A percentile compares a stretch with the other conserved stretches of the same genome.
phyloP scores from a whole-genome alignment of 2,329 filamentous ascomycete genomes.

The Aotearoamyces nothofagi region DNA sequence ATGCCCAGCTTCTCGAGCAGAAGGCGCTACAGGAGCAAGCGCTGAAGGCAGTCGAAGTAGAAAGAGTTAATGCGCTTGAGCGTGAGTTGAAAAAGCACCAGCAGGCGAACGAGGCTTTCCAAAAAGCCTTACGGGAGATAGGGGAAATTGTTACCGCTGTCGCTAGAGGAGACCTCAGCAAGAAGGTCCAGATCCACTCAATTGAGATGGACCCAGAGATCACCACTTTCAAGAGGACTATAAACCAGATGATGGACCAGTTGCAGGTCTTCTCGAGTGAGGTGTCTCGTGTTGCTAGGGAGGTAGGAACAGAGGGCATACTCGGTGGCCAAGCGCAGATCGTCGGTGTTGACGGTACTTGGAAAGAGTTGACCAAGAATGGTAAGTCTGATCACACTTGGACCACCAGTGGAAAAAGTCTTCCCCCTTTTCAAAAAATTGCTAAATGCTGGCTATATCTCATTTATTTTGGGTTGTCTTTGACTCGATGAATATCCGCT shows the following conservation, averaged over 20 bases:
- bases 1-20: conserved; percentile 72
- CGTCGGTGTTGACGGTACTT: conserved; percentile 86
- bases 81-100: conserved; percentile 93
- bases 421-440: too few relatives aligned
- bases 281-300: conserved; percentile 84
- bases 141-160: conserved; percentile 96
- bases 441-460: background rate
- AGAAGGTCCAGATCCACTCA: conserved; percentile 90
- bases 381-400: conserved; percentile 31
- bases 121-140: conserved; percentile 91
- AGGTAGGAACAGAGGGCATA: conserved; percentile 91
- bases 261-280: conserved; percentile 93
- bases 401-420: conserved; percentile 5
- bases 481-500: conserved; percentile 1
- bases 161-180: conserved; percentile 86
- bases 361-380: conserved; percentile 91
- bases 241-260: conserved; percentile 99
- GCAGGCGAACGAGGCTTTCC: conserved; percentile 96
- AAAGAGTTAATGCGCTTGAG: conserved; percentile 79
- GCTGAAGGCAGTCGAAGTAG: conserved; percentile 67
- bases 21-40: conserved; percentile 73
- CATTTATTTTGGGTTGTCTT: background rate
- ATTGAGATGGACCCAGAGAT: conserved; percentile 98
- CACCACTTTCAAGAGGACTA: conserved; percentile 92
- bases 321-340: conserved; percentile 90